Conservation (phyloP, 129 eudicot genomes). For the Oenanthe sinensis region DNA sequence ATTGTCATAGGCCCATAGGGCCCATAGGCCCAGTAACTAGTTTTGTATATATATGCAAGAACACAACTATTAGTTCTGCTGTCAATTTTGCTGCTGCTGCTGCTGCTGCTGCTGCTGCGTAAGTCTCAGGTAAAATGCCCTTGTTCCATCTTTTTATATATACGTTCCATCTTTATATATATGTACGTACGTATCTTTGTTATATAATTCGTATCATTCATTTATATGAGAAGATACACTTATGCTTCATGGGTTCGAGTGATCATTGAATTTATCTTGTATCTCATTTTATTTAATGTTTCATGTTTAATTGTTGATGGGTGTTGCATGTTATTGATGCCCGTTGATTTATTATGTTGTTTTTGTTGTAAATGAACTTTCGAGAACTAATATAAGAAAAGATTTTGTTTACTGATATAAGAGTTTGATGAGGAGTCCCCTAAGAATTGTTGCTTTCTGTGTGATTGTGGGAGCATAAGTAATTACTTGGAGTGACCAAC, state of each 20-base stretch:
- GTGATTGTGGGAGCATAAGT: background rate
- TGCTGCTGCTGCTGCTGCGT: background rate
- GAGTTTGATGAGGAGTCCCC: background rate
- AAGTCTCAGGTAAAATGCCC: background rate
- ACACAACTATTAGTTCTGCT: background rate
- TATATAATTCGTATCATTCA: background rate
- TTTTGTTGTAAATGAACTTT: background rate
- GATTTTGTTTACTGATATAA: background rate
- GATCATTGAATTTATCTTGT: background rate
- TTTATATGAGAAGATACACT: background rate
- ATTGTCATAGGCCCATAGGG: background rate
- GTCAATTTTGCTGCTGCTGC: background rate
- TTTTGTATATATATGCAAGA: background rate
- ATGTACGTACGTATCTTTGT: background rate
- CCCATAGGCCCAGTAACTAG: background rate
- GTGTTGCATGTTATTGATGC: background rate
- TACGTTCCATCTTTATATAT: too few relatives aligned
- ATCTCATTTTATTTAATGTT: background rate
- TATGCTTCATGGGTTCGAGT: background rate
- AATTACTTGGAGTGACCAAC: background rate
- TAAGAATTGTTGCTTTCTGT: background rate
- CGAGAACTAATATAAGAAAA: background rate
- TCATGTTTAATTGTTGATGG: background rate
- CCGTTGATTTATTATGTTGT: background rate
- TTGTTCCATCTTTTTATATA: background rate